These are phyloP conservation scores for Lasiosphaeriaceae sp. DNA, from an alignment of 495 filamentous ascomycete genomes.

Conservation along the genomic window DNA sequence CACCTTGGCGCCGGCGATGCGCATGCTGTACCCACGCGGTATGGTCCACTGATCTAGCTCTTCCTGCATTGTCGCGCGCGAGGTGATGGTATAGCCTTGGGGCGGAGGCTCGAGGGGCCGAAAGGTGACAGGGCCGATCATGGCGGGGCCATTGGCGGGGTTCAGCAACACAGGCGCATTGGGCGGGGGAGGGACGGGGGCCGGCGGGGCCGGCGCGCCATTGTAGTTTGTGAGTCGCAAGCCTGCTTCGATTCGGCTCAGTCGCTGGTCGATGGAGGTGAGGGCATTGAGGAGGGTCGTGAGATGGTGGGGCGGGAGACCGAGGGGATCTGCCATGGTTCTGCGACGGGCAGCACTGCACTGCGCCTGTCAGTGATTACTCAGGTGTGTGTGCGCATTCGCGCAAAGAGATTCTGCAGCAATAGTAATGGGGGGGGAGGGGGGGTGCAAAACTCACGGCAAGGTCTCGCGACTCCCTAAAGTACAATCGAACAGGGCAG, in stretches of 20 bases:
- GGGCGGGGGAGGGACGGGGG: slow-evolving; percentile 1
- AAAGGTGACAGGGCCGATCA: slow-evolving; percentile 13
- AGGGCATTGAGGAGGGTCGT: slow-evolving; percentile 26
- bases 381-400: too few relatives aligned
- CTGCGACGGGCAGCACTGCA: background rate
- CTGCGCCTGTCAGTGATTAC: background rate
- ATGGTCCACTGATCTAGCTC: slow-evolving; percentile 34
- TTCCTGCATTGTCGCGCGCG: slow-evolving; percentile 31
- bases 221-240: slow-evolving; percentile 12
- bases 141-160: slow-evolving; percentile 7
- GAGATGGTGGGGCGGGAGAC: slow-evolving; percentile 19
- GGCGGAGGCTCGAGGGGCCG: slow-evolving; percentile 32
- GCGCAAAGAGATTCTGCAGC: too few relatives aligned
- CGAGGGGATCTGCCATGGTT: slow-evolving; percentile 19
- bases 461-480: too few relatives aligned
- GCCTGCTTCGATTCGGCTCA: slow-evolving; percentile 27
- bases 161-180: background rate
- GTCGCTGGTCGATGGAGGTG: slow-evolving; percentile 32
- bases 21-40: slow-evolving; percentile 37
- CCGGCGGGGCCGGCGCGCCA: background rate
- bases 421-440: too few relatives aligned
- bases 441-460: too few relatives aligned
- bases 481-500: background rate
- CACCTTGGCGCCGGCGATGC: slow-evolving; percentile 35
- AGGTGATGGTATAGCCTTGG: slow-evolving; percentile 28